These are phyloP conservation scores for Nicotiana sylvestris DNA, from an alignment of 257 asterid species.

Conservation along the genomic window DNA sequence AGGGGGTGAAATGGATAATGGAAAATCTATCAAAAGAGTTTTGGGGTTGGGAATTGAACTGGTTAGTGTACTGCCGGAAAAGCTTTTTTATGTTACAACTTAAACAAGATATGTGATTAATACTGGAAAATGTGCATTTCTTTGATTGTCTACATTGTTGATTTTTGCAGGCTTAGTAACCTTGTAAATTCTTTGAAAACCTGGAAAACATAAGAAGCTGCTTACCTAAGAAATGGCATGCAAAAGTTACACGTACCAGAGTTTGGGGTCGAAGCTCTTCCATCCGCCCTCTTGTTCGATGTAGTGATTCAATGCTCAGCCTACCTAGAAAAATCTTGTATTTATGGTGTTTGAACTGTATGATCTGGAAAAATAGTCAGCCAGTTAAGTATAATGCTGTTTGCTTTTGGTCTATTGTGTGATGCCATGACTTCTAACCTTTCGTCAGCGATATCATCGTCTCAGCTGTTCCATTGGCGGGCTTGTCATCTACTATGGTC, in stretches of 20 bases:
- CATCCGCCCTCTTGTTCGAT: neutral
- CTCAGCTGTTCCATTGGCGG: neutral
- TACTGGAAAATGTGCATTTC: neutral
- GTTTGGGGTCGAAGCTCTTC: neutral
- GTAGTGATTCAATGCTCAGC: neutral
- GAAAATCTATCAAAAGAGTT: neutral
- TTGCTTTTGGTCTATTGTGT: neutral
- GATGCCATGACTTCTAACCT: neutral
- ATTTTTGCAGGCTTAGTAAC: neutral
- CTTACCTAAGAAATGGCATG: neutral
- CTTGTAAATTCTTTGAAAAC: slow-evolving; percentile 10
- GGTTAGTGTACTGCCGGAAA: neutral
- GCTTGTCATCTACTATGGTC: neutral
- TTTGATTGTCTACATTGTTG: neutral
- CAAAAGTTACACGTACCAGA: neutral
- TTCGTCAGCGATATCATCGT: neutral
- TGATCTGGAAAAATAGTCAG: slow-evolving; percentile 1
- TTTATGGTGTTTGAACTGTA: slow-evolving; percentile 2
- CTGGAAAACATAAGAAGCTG: slow-evolving; percentile 2
- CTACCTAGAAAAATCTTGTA: neutral
- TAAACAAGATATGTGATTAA: neutral
- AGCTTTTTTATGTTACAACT: neutral
- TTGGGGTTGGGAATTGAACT: neutral
- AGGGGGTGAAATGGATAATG: neutral
- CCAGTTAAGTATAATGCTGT: neutral